These are phyloP conservation scores for Vaccinium darrowii DNA, from an alignment of 148 eudicot genomes.

Conservation along the genomic window DNA sequence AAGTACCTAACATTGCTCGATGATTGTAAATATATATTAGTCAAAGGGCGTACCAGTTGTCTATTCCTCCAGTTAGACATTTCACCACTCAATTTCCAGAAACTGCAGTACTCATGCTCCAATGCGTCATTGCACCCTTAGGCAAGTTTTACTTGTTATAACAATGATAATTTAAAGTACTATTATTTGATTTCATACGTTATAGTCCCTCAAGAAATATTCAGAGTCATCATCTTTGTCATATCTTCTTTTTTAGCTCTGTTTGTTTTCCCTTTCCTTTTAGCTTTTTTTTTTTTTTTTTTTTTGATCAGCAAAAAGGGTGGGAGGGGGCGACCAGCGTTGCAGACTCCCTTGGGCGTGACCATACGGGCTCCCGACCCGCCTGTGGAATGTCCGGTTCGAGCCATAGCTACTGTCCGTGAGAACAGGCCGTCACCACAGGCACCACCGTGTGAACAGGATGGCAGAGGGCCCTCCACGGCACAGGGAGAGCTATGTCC, in stretches of 20 bases:
- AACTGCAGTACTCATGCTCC: neutral
- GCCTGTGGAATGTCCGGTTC: too few relatives aligned
- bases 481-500: too few relatives aligned
- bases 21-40: too few relatives aligned
- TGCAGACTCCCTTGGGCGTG: too few relatives aligned
- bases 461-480: too few relatives aligned
- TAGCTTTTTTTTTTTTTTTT: conserved; percentile 15
- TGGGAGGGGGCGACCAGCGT: too few relatives aligned
- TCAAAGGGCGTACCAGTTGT: neutral
- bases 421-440: too few relatives aligned
- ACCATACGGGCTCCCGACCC: too few relatives aligned
- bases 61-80: neutral
- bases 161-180: neutral
- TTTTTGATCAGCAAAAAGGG: too few relatives aligned
- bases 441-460: too few relatives aligned
- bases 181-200: neutral
- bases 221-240: neutral
- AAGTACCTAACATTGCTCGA: too few relatives aligned
- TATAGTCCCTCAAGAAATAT: neutral
- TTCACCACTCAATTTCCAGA: neutral
- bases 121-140: neutral
- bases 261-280: conserved; percentile 8
- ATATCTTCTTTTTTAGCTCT: conserved; percentile 8
- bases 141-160: neutral
- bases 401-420: too few relatives aligned